phyloP scores from a whole-genome alignment of 2,329 filamentous ascomycete genomes.

The Arthroderma uncinatum region DNA sequence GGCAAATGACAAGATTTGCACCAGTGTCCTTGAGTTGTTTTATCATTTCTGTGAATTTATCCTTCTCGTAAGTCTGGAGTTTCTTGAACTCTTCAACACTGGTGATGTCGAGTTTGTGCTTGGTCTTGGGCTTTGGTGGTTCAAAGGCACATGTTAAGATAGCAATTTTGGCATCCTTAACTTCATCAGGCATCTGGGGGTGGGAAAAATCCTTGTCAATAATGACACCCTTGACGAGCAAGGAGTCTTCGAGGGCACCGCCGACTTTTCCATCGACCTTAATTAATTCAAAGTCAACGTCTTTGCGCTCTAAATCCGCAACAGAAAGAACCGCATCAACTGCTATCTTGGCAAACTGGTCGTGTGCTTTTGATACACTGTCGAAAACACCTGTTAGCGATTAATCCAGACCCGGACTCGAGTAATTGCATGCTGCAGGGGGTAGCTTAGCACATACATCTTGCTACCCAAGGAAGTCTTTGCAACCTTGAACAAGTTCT shows the following conservation, averaged over 20 bases:
- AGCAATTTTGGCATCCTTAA: slow-evolving; percentile 89
- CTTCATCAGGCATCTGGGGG: slow-evolving; percentile 95
- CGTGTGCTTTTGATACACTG: slow-evolving; percentile 87
- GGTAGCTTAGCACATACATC: slow-evolving; percentile 45
- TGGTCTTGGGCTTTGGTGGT: slow-evolving; percentile 98
- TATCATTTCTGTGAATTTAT: slow-evolving; percentile 98
- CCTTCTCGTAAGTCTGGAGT: slow-evolving; percentile 85
- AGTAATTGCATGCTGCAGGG: slow-evolving; percentile 8
- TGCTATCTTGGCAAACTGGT: slow-evolving; percentile 94
- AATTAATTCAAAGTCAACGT: slow-evolving; percentile 97
- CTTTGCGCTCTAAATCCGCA: slow-evolving; percentile 87
- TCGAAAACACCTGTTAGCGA: slow-evolving; percentile 1
- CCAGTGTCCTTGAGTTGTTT: slow-evolving; percentile 95
- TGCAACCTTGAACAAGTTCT: slow-evolving; percentile 86
- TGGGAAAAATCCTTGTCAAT: slow-evolving; percentile 99
- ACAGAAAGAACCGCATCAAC: slow-evolving; percentile 95
- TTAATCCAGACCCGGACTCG: background rate
- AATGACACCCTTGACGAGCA: slow-evolving; percentile 95
- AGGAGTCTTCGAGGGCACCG: slow-evolving; percentile 79
- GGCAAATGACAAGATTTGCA: slow-evolving; percentile 94
- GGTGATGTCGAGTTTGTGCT: slow-evolving; percentile 97
- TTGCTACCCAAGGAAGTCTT: slow-evolving; percentile 95
- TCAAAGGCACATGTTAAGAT: slow-evolving; percentile 98
- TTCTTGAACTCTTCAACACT: slow-evolving; percentile 98
- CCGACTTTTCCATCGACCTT: slow-evolving; percentile 99